Evolutionary conservation across 495 filamentous ascomycete species (phyloP).

Genomic region (Neurospora cerealis): DNA sequence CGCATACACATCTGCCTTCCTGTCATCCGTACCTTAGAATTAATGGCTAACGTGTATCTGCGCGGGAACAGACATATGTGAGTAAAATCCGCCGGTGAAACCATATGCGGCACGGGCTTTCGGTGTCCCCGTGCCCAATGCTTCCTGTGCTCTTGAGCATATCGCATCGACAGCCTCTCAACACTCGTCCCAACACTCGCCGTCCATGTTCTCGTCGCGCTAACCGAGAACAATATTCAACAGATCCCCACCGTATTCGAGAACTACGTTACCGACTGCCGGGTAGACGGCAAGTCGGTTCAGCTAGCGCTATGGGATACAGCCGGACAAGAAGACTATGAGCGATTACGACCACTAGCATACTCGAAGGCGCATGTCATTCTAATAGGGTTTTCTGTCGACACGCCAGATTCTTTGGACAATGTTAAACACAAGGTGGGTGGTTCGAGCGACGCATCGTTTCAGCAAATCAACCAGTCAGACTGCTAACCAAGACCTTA

Average conservation of each 20-base stretch:
- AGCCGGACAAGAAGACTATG: constrained; percentile 98
- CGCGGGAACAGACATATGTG: constrained; percentile 54
- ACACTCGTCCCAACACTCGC: neutral
- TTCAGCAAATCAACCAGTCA: neutral
- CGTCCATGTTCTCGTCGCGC: neutral
- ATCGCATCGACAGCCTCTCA: neutral
- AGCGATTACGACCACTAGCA: constrained; percentile 83
- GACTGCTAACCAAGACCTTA: constrained; percentile 5
- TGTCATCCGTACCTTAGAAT: neutral
- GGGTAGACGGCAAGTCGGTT: constrained; percentile 95
- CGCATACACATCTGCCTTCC: neutral
- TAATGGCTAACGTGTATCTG: constrained; percentile 8
- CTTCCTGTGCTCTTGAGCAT: neutral
- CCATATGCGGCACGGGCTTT: neutral
- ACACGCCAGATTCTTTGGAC: constrained; percentile 91
- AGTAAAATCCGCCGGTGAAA: constrained; percentile 23
- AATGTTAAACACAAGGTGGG: constrained; percentile 95
- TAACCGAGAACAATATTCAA: neutral
- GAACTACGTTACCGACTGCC: constrained; percentile 98
- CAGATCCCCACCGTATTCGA: constrained; percentile 99
- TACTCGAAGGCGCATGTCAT: constrained; percentile 98
- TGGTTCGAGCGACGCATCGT: constrained; percentile 8
- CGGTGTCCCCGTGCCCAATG: neutral
- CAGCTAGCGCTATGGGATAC: constrained; percentile 99
- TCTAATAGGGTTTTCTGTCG: constrained; percentile 90